Conservation (phyloP, 106 monocot genomes). For the Dendrobium catenatum region DNA sequence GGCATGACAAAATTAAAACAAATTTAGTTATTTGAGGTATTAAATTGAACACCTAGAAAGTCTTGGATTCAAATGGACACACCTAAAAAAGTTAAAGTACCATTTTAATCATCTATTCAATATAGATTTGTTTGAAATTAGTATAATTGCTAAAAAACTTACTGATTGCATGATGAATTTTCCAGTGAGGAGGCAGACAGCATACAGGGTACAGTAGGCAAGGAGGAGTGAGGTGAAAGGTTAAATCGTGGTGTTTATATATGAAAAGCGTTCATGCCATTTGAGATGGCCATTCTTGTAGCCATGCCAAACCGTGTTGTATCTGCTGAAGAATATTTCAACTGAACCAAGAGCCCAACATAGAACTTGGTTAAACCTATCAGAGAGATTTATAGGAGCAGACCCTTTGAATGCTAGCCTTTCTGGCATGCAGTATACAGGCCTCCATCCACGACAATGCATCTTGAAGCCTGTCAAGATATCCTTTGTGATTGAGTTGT, state of each 20-base stretch:
- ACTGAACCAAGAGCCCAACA: constrained; percentile 66
- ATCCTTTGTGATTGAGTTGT: too few relatives aligned
- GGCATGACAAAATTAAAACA: neutral
- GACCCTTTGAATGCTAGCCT: constrained; percentile 93
- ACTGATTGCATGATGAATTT: constrained; percentile 86
- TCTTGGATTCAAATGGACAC: too few relatives aligned
- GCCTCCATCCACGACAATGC: constrained; percentile 58
- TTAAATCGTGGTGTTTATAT: constrained; percentile 95
- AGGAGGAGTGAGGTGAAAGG: constrained; percentile 86
- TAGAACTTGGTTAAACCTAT: constrained; percentile 85
- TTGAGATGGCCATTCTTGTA: too few relatives aligned
- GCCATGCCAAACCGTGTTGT: too few relatives aligned
- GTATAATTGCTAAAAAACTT: neutral
- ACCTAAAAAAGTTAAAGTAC: too few relatives aligned
- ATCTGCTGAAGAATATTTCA: too few relatives aligned
- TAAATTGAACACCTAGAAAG: too few relatives aligned
- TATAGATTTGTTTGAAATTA: too few relatives aligned
- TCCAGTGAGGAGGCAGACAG: constrained; percentile 71
- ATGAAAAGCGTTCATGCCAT: constrained; percentile 26
- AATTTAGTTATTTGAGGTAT: too few relatives aligned
- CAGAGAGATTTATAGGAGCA: constrained; percentile 90
- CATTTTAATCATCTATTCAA: too few relatives aligned
- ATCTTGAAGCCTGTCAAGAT: too few relatives aligned
- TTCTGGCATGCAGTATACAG: constrained; percentile 91
- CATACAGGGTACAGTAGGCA: constrained; percentile 78